Conservation (phyloP, 495 filamentous ascomycete genomes). For the Cercophora sp. region DNA sequence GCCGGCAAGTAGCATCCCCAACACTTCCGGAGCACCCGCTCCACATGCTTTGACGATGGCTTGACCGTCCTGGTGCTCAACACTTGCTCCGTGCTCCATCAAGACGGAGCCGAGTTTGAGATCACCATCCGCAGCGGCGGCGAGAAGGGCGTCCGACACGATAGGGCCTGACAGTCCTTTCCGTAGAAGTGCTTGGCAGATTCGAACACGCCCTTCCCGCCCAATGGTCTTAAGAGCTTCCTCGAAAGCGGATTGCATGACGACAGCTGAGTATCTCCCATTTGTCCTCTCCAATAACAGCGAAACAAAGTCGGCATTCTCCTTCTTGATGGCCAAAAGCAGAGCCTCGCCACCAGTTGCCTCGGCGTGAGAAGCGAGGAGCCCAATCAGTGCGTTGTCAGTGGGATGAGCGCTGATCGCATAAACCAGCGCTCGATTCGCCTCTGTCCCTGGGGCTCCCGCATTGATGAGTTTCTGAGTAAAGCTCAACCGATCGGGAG, state of each 20-base stretch:
- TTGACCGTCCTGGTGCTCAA: conserved; percentile 43
- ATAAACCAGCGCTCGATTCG: conserved; percentile 41
- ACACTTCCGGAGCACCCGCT: conserved; percentile 34
- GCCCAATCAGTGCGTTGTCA: conserved; percentile 38
- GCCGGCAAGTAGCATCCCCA: conserved; percentile 37
- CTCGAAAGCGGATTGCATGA: conserved; percentile 30
- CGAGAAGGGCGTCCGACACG: conserved; percentile 38
- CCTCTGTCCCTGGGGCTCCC: conserved; percentile 36
- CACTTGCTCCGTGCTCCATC: conserved; percentile 37
- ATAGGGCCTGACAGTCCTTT: conserved; percentile 31
- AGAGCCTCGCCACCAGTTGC: conserved; percentile 40
- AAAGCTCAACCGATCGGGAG: conserved; percentile 40
- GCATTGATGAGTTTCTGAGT: conserved; percentile 38
- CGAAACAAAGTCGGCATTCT: conserved; percentile 33
- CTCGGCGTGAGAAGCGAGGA: conserved; percentile 37
- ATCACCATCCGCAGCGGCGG: conserved; percentile 42
- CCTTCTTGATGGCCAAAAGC: conserved; percentile 30
- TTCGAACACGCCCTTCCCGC: conserved; percentile 26
- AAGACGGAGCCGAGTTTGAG: conserved; percentile 38
- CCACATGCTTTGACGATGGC: conserved; percentile 43
- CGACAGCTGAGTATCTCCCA: conserved; percentile 20
- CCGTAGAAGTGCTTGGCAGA: conserved; percentile 34
- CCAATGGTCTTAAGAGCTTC: conserved; percentile 30
- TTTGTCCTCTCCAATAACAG: conserved; percentile 32
- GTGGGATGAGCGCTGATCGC: conserved; percentile 34